Base-by-base conservation (phyloP, 257 asterid genomes). In the Ilex asprella region DNA sequence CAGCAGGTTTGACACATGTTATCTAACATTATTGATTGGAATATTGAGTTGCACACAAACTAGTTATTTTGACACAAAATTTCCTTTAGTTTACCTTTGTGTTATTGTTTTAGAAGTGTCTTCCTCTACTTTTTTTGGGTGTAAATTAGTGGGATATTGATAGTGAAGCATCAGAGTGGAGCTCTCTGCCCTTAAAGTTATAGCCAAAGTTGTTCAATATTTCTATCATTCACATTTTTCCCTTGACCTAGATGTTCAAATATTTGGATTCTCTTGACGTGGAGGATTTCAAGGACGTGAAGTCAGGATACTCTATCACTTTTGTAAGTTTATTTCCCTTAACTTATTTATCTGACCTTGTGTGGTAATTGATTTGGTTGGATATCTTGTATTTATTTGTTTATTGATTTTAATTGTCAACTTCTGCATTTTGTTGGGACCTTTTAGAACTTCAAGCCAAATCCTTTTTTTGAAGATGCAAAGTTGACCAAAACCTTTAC, bases 371-470 rank as follows among this genome's bases (percentile, higher is more conserved):
- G 8, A 35, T 35, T 35, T 8, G 41, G 7, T 35, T 35, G 41
- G 5, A 8, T 35, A 35, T 35, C 8, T 35, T 3, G 59, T 58
- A 54, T 51, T 56, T 62, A 41, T 58, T n/a, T 46, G 27, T 52
- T 9, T 10, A 32, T 60, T 35, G 41, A 2, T 35, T 35, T 35
- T 35, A 35, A 3, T 35, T 35, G 41, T 35, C 8, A 35, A 35
- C 41, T 35, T 35, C 8, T 35, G 41, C 41, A 35, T 35, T 35
- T 35, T 35, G 2, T 3, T 35, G 41, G 5, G 8, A 35, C 5
- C 10, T 76, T 64, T 57, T 81, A 81, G 94, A 65, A 66, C n/a
- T 86, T 86, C 77, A 81, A 79, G 79, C 71, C 66, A 16, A 86
- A 86, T 68, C 89, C 82, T 5, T 83, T 63, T 58, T 83, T 86